Conservation (phyloP, 352 stramenopile genomes). For the Phytophthora hibernalis region DNA sequence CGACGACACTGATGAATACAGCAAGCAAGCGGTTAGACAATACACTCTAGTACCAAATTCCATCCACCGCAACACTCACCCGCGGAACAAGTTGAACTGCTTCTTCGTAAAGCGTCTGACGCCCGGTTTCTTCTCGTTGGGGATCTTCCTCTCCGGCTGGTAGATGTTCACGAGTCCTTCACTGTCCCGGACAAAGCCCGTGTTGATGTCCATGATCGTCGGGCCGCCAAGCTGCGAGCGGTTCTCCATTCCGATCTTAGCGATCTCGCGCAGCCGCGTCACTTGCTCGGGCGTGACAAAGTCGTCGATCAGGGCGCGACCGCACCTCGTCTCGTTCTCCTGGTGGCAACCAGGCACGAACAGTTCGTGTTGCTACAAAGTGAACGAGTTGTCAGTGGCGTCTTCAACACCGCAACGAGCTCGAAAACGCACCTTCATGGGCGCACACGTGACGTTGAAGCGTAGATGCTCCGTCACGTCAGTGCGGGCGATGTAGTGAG, state of each 20-base stretch:
- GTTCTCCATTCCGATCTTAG: slow-evolving; percentile 84
- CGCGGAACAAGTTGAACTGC: slow-evolving; percentile 85
- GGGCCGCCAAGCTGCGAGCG: slow-evolving; percentile 77
- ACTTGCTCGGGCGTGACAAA: slow-evolving; percentile 82
- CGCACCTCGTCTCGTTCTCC: slow-evolving; percentile 61
- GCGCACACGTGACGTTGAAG: slow-evolving; percentile 61
- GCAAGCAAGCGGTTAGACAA: slow-evolving; percentile 2
- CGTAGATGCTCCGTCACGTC: slow-evolving; percentile 53
- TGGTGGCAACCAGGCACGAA: slow-evolving; percentile 79
- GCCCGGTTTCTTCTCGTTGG: slow-evolving; percentile 41
- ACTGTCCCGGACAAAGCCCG: slow-evolving; percentile 87
- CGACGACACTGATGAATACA: slow-evolving; percentile 57
- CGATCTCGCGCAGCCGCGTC: slow-evolving; percentile 76
- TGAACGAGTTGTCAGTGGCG: background rate
- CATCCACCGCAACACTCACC: slow-evolving; percentile 32
- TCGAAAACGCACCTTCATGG: slow-evolving; percentile 45
- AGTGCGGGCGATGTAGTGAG: slow-evolving; percentile 46
- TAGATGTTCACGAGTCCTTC: slow-evolving; percentile 93
- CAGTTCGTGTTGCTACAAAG: slow-evolving; percentile 36
- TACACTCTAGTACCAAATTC: background rate
- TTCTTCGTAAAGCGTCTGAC: slow-evolving; percentile 75
- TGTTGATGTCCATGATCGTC: slow-evolving; percentile 94
- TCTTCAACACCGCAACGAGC: background rate
- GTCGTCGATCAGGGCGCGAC: slow-evolving; percentile 70
- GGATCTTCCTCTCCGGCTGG: slow-evolving; percentile 52